Evolutionary conservation across 2,329 filamentous ascomycete species (phyloP).

Genomic region (Chaetomium sp.): DNA sequence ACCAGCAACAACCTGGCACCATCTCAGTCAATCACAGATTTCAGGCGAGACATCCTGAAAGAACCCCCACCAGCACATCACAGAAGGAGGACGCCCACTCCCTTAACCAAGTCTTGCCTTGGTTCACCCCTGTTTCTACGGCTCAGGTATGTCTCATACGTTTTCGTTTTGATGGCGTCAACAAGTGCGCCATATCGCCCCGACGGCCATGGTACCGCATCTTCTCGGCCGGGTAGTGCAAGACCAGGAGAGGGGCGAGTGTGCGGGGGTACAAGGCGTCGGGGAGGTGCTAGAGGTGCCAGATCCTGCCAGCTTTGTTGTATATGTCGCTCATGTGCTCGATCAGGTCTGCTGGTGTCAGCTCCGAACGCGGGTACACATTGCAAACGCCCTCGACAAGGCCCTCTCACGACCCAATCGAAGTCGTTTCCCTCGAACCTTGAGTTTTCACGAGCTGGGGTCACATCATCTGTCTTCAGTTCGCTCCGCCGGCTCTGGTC

Average conservation of each 20-base stretch:
- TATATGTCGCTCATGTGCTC: constrained; percentile 32
- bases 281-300: neutral
- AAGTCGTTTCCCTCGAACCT: neutral
- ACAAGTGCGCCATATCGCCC: constrained; percentile 14
- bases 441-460: neutral
- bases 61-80: neutral
- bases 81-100: neutral
- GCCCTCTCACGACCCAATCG: constrained; percentile 1
- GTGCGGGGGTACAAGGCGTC: constrained; percentile 9
- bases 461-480: neutral
- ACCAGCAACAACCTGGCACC: neutral
- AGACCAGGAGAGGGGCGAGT: constrained; percentile 11
- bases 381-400: constrained; percentile 2
- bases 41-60: neutral
- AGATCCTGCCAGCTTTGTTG: constrained; percentile 20
- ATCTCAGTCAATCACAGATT: neutral
- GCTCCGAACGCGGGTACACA: constrained; percentile 4
- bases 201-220: constrained; percentile 14
- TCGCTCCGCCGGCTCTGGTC: neutral
- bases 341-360: constrained; percentile 18
- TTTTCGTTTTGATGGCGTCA: constrained; percentile 9
- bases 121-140: constrained; percentile 8
- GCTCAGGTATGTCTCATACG: constrained; percentile 28
- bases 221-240: constrained; percentile 21
- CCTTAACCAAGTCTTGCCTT: neutral